A percentile compares a stretch with the other conserved stretches of the same genome.
These are phyloP conservation scores for Aschersonia sp. DNA, from an alignment of 2,329 filamentous ascomycete genomes.

Conservation along the genomic window DNA sequence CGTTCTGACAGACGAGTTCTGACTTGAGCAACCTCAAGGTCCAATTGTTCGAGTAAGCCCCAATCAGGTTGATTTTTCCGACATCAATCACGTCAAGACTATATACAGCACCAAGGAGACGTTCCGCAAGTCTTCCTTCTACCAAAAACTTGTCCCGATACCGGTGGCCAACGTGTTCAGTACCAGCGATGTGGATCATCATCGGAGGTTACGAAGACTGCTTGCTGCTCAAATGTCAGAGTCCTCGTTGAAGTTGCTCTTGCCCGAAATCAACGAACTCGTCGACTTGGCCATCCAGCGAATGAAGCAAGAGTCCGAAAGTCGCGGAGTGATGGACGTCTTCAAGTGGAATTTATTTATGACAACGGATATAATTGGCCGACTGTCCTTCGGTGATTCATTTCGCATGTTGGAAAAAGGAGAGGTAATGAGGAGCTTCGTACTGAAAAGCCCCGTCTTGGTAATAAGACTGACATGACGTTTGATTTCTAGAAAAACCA, in stretches of 20 bases:
- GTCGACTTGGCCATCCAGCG: conserved; percentile 23
- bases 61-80: conserved; percentile 9
- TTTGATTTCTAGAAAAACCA: conserved; percentile 12
- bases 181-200: conserved; percentile 21
- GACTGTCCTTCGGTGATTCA: conserved; percentile 40
- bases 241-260: conserved; percentile 15
- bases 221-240: conserved; percentile 25
- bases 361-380: conserved; percentile 37
- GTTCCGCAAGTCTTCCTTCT: conserved; percentile 12
- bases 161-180: conserved; percentile 18
- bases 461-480: background rate
- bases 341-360: conserved; percentile 40
- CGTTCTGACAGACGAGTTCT: background rate
- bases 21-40: conserved; percentile 3
- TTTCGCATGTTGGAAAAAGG: conserved; percentile 36
- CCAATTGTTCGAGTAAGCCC: conserved; percentile 13
- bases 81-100: conserved; percentile 10
- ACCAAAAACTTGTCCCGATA: conserved; percentile 8
- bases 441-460: background rate
- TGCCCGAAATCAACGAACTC: conserved; percentile 18
- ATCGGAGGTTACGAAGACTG: conserved; percentile 25
- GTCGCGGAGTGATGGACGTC: conserved; percentile 24
- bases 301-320: conserved; percentile 28
- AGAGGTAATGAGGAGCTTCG: conserved; percentile 17
- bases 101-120: conserved; percentile 17